Percentiles rank a stretch among this genome's conserved stretches.
Conservation (phyloP, 2,329 filamentous ascomycete species). For the Ophiocordyceps sinensis region DNA sequence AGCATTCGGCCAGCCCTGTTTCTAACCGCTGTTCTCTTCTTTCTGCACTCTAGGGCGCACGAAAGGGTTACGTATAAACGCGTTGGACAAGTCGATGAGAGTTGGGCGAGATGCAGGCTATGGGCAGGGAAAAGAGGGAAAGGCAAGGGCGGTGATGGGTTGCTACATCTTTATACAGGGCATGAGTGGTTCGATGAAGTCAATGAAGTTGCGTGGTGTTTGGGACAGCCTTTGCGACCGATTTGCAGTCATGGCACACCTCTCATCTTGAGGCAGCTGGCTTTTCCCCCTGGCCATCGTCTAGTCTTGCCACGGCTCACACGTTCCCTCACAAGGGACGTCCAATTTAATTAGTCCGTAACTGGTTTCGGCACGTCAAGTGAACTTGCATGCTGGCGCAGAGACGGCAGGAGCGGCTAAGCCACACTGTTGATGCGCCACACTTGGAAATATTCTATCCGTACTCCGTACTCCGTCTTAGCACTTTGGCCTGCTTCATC, state of each 20-base stretch:
- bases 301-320: too few relatives aligned
- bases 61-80: conserved; percentile 53
- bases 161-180: not conserved
- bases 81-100: not conserved
- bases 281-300: too few relatives aligned
- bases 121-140: not conserved
- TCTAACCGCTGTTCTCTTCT: not conserved
- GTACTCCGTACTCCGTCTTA: too few relatives aligned
- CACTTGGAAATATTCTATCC: too few relatives aligned
- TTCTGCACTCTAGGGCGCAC: conserved; percentile 34
- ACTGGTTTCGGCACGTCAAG: too few relatives aligned
- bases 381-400: too few relatives aligned
- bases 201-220: not conserved
- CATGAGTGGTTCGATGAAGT: not conserved
- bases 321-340: too few relatives aligned
- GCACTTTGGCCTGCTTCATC: not conserved
- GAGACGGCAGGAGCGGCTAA: conserved; percentile 8
- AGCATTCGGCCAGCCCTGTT: not conserved
- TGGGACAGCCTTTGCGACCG: too few relatives aligned
- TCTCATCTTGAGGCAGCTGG: too few relatives aligned
- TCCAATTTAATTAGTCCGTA: too few relatives aligned
- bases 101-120: not conserved
- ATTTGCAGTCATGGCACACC: too few relatives aligned
- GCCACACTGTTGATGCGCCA: conserved; percentile 10
- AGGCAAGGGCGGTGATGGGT: not conserved